Percentiles rank a stretch among this genome's conserved stretches.
phyloP scores from a whole-genome alignment of 345 rosid genomes.

The Litchi chinensis region DNA sequence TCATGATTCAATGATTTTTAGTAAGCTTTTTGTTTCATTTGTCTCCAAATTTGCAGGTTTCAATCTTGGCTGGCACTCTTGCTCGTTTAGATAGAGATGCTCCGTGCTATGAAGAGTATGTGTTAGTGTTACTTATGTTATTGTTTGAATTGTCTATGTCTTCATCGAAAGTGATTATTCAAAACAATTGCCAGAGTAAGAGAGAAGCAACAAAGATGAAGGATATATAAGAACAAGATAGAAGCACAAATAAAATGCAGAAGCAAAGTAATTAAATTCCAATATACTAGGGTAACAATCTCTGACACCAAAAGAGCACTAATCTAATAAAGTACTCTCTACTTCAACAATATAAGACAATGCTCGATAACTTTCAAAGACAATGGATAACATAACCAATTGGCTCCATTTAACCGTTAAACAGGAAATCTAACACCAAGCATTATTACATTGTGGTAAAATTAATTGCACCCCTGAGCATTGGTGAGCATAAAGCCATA shows the following conservation, averaged over 20 bases:
- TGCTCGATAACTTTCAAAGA: background rate
- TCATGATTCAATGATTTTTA: no score
- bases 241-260: background rate
- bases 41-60: constrained; percentile 62
- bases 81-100: constrained; percentile 98
- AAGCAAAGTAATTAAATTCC: background rate
- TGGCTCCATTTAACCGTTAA: background rate
- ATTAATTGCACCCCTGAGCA: background rate
- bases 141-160: background rate
- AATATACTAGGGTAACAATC: background rate
- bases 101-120: constrained; percentile 80
- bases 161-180: no score
- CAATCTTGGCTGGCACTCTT: constrained; percentile 92
- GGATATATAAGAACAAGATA: background rate
- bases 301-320: background rate
- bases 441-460: background rate
- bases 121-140: constrained; percentile 13
- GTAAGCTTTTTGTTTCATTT: constrained; percentile 5
- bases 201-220: background rate
- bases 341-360: background rate
- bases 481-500: background rate
- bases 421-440: background rate
- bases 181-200: background rate
- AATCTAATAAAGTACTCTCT: background rate
- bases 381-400: background rate